Base-by-base conservation (phyloP, 2,329 filamentous ascomycete species). In the Pyrenochaeta sp. region DNA sequence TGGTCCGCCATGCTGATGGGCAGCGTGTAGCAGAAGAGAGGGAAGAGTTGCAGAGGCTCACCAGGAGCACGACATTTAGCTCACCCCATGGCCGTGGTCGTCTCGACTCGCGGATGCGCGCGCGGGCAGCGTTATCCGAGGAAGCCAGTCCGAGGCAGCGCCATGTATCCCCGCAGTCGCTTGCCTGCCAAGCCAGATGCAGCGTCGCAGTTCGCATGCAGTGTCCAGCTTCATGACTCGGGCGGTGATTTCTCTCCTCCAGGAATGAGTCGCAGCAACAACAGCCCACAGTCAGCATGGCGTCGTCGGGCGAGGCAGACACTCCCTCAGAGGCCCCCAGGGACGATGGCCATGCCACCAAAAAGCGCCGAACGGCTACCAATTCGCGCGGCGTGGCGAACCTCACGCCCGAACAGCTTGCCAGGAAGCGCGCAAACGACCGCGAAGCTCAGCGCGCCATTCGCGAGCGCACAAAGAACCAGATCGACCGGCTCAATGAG, bases 401-500 rank as follows among this genome's bases (percentile, higher is more conserved):
- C 71, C 84, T 97, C 73, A 96, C 92, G 10, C 91, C 92, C 5
- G 91, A 93, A 61, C 93, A 97, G 79, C 86, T 97, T 58, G 91
- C 90, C 30, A 91, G 93, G 77, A 97, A 97, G 82, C 86, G 93
- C 64, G 91, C 92, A 71, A 97, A 97, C 85, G 92, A 96, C 75
- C 88, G 92, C 56, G 91, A 96, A 77, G 92, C 92, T 30, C 92
- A 96, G 76, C 86, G 92, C 48, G 91, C 91, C 39, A 95, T 96
- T 58, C 85, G 92, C 42, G 91, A 94, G 79, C 87, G 92, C 54
- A 95, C 91, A 28, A 92, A 90, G 79, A 86, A 88, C 56, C 90
- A 91, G 76, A 95, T 95, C 66, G 91, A 94, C 73, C 81, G 79
- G 6, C 82, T 95, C 58, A 90, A 95, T 76, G 83, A 83, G 59